Percentiles rank a stretch among this genome's conserved stretches.
phyloP scores from a whole-genome alignment of 2,329 filamentous ascomycete genomes.

The Pezicula rhizophila region DNA sequence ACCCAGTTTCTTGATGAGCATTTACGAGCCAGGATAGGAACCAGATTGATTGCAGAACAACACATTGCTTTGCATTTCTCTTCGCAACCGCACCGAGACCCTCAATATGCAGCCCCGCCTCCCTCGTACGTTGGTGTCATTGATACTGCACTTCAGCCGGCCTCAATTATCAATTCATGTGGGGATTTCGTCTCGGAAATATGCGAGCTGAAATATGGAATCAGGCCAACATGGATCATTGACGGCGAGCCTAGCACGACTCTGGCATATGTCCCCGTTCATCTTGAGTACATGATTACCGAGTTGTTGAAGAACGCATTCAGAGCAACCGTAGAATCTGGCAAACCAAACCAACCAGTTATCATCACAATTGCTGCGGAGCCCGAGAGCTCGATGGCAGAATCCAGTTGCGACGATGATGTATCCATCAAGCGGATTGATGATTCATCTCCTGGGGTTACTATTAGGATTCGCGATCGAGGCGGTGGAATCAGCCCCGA shows the following conservation, averaged over 20 bases:
- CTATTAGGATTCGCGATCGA: conserved; percentile 91
- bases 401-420: conserved; percentile 5
- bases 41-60: conserved; percentile 89
- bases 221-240: conserved; percentile 73
- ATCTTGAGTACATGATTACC: conserved; percentile 95
- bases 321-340: conserved; percentile 81
- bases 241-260: conserved; percentile 82
- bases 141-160: conserved; percentile 80
- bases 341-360: conserved; percentile 72
- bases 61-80: conserved; percentile 85
- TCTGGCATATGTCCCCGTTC: conserved; percentile 91
- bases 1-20: conserved; percentile 91
- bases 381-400: conserved; percentile 14
- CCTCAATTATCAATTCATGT: conserved; percentile 74
- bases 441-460: conserved; percentile 74
- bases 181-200: conserved; percentile 91
- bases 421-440: conserved; percentile 49
- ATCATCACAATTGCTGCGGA: conserved; percentile 86
- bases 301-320: conserved; percentile 97
- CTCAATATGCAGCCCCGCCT: conserved; percentile 39
- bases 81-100: conserved; percentile 64
- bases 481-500: conserved; percentile 87
- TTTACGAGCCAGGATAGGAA: conserved; percentile 87
- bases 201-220: conserved; percentile 91
- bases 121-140: conserved; percentile 87